Evolutionary conservation across 805 yeast genomes (phyloP).

Genomic region (Candida tammaniensis): DNA sequence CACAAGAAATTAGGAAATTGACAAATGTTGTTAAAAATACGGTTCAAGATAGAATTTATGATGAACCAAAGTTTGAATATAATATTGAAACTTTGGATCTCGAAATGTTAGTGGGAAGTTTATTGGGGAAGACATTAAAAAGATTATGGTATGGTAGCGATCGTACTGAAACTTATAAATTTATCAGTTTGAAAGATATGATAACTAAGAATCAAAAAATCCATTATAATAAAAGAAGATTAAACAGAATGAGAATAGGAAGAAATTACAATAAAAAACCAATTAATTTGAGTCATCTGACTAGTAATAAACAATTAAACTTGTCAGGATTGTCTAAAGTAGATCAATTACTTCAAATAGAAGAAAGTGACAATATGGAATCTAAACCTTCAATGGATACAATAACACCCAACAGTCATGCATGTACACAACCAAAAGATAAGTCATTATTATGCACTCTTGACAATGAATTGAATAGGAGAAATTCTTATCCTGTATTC

Average conservation of each 20-base stretch:
- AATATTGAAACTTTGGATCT: slow-evolving; percentile 43
- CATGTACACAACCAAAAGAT: not conserved
- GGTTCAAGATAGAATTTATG: slow-evolving; percentile 55
- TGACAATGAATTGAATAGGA: slow-evolving; percentile 21
- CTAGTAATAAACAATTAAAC: slow-evolving; percentile 3
- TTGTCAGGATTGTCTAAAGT: slow-evolving; percentile 9
- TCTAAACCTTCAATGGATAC: not conserved
- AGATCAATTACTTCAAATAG: slow-evolving; percentile 7
- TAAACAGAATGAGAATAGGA: slow-evolving; percentile 34
- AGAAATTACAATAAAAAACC: slow-evolving; percentile 9
- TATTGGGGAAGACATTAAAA: slow-evolving; percentile 32
- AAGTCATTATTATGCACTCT: not conserved
- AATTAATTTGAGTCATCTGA: slow-evolving; percentile 4
- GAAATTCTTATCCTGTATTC: slow-evolving; percentile 33
- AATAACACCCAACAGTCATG: not conserved
- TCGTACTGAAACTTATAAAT: slow-evolving; percentile 18
- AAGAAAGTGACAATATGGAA: not conserved
- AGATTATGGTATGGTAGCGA: slow-evolving; percentile 25
- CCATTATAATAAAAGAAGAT: slow-evolving; percentile 29
- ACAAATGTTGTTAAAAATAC: slow-evolving; percentile 70
- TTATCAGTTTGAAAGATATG: slow-evolving; percentile 33
- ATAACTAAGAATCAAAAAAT: slow-evolving; percentile 15
- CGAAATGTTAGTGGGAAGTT: slow-evolving; percentile 29
- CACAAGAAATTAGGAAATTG: slow-evolving; percentile 47
- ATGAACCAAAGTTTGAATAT: slow-evolving; percentile 15